Conservation (phyloP, 768 basidiomycete species). For the Podaxis sp. region DNA sequence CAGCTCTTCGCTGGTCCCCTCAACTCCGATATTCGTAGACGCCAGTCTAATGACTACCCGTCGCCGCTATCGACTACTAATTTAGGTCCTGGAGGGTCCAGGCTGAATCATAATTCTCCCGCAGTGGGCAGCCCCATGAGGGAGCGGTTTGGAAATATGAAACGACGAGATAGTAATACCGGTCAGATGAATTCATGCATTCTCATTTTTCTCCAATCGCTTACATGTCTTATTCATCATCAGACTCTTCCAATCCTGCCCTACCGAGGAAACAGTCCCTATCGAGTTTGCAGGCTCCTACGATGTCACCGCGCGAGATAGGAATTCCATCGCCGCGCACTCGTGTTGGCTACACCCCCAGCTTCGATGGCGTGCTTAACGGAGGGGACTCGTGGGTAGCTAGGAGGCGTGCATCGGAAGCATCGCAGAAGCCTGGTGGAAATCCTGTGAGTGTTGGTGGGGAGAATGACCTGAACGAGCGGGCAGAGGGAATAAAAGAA, state of each 20-base stretch:
- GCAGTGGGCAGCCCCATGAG: constrained; percentile 53
- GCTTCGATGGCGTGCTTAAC: constrained; percentile 71
- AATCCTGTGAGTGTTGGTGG: constrained; percentile 31
- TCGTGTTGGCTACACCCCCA: constrained; percentile 51
- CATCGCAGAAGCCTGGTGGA: constrained; percentile 36
- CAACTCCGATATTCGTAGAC: constrained; percentile 85
- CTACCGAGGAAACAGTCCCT: constrained; percentile 67
- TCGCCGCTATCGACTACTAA: constrained; percentile 53
- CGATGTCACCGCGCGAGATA: constrained; percentile 54
- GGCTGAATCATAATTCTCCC: constrained; percentile 45
- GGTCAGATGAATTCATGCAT: constrained; percentile 34
- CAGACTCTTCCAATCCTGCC: constrained; percentile 55
- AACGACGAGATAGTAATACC: constrained; percentile 62
- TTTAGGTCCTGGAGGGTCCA: constrained; percentile 49
- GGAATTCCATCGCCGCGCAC: constrained; percentile 63
- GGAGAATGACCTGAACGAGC: constrained; percentile 36
- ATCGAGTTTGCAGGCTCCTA: constrained; percentile 53
- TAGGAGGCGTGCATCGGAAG: constrained; percentile 59
- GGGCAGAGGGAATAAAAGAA: constrained; percentile 51
- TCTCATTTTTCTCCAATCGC: constrained; percentile 14
- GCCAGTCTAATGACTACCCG: constrained; percentile 73
- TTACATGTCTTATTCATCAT: constrained; percentile 11
- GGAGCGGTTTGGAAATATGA: constrained; percentile 59
- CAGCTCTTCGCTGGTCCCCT: constrained; percentile 75
- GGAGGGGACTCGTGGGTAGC: constrained; percentile 67